Evolutionary conservation across 2,329 filamentous ascomycete species (phyloP), one percentile per base, ranked within the genome.

Genomic region (Colletotrichum spinosum): DNA sequence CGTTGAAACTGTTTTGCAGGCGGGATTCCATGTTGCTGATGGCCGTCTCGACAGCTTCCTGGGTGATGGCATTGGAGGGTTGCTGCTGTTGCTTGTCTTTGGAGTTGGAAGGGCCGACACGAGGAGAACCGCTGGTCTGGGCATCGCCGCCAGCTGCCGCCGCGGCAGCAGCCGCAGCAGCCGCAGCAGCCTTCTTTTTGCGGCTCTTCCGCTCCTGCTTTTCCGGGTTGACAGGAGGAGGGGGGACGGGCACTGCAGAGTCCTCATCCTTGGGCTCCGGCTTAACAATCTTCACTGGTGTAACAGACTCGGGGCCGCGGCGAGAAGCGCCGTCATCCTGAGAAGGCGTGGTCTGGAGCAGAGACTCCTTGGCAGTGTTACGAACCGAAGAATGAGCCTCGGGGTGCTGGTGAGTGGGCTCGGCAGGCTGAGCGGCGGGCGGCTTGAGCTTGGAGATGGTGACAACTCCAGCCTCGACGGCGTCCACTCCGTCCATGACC

Each of bases 401-500:
- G 75, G 76, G 11, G 74, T 67, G 50, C 42, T 76, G 68, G 51
- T 73, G 80, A 65, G 71, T 83, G 82, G 75, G 77, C 72, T 83
- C 82, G n/a, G 72, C 73, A 5, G 80, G 78, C 67, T 75, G 85
- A 60, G 80, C 84, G 72, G 75, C 79, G 76, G 73, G 81, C 38
- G 81, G 76, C 75, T 86, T 86, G 42, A 97, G 84, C 72, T 92
- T 90, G 39, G 88, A 85, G 55, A 97, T 90, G 45, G 88, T 88
- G 64, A 97, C 92, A 35, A 92, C 81, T 8, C 92, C 93, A 59
- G 88, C 85, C 57, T 90, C 84, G 49, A 93, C 84, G 2, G 93
- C 94, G 76, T 97, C 90, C 44, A 96, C 87, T 0, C 91, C 86
- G 58, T 90, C 83, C 44, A 97, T 83, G 57, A 97, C 92, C 82